Evolutionary conservation across 2,329 filamentous ascomycete genomes (phyloP).

Genomic region (Alternaria metachromatica): DNA sequence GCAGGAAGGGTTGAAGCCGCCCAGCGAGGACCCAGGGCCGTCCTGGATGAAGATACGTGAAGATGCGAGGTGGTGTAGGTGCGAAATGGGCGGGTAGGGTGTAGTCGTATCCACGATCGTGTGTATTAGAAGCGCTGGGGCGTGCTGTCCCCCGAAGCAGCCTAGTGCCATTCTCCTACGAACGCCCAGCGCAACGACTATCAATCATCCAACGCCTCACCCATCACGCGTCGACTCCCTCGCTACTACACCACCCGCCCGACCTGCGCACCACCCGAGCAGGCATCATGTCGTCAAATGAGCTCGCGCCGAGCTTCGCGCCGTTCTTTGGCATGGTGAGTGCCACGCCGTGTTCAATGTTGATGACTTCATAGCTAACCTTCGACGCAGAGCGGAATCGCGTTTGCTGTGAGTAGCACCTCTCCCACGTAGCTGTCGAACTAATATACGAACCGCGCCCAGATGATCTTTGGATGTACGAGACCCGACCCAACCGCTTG

Average conservation of each 20-base stretch:
- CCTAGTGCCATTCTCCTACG: not conserved
- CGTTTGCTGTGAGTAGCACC: slow-evolving; percentile 63
- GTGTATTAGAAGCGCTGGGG: slow-evolving; percentile 18
- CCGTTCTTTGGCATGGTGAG: slow-evolving; percentile 88
- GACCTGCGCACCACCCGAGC: not conserved
- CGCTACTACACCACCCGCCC: not conserved
- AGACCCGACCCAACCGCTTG: slow-evolving; percentile 5
- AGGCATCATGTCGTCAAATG: slow-evolving; percentile 31
- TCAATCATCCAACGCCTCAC: slow-evolving; percentile 12
- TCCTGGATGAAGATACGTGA: slow-evolving; percentile 1
- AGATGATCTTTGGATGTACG: slow-evolving; percentile 85
- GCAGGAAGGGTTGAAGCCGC: slow-evolving; percentile 10
- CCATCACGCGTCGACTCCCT: slow-evolving; percentile 4
- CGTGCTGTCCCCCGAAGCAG: not conserved
- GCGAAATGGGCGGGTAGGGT: slow-evolving; percentile 10
- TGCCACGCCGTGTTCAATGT: slow-evolving; percentile 27
- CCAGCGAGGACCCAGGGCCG: slow-evolving; percentile 8
- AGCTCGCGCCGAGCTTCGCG: slow-evolving; percentile 75
- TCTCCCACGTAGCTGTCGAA: slow-evolving; percentile 15
- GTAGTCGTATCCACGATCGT: slow-evolving; percentile 12
- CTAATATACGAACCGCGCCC: slow-evolving; percentile 28
- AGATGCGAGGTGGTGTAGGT: slow-evolving; percentile 1
- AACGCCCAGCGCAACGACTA: slow-evolving; percentile 28
- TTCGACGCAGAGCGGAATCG: slow-evolving; percentile 71
- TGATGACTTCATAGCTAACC: slow-evolving; percentile 48